These are phyloP conservation scores for Linnemannia exigua DNA, from an alignment of 192 early-diverging fungal species.

Conservation along the genomic window DNA sequence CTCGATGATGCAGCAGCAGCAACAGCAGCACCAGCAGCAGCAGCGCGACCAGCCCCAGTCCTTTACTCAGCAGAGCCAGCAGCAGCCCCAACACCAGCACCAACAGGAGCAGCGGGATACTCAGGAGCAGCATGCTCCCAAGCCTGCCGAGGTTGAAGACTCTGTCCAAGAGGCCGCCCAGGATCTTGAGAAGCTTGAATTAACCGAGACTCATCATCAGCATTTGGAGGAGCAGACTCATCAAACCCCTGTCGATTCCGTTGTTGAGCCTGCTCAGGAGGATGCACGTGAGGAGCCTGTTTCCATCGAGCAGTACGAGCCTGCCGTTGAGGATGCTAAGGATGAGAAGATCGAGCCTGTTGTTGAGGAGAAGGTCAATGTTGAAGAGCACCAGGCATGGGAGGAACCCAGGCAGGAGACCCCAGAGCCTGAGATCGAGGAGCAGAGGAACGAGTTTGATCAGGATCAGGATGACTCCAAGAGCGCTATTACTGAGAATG, in stretches of 20 bases:
- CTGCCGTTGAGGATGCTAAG: slow-evolving; percentile 66
- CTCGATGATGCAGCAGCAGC: slow-evolving; percentile 31
- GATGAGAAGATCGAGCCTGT: slow-evolving; percentile 28
- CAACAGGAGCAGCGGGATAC: slow-evolving; percentile 8
- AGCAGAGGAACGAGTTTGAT: neutral
- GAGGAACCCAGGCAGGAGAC: neutral
- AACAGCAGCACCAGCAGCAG: slow-evolving; percentile 27
- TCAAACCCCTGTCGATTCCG: slow-evolving; percentile 12
- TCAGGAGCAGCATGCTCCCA: slow-evolving; percentile 10
- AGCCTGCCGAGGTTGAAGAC: slow-evolving; percentile 6
- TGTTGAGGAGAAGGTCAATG: slow-evolving; percentile 25
- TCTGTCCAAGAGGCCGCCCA: slow-evolving; percentile 7
- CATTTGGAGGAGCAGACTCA: neutral
- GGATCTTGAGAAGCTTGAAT: slow-evolving; percentile 1
- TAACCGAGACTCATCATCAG: neutral
- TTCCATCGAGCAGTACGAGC: slow-evolving; percentile 48
- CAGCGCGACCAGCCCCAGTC: slow-evolving; percentile 13
- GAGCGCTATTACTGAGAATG: neutral
- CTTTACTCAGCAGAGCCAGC: slow-evolving; percentile 29
- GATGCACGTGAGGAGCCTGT: slow-evolving; percentile 54
- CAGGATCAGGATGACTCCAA: neutral
- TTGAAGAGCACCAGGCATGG: slow-evolving; percentile 25
- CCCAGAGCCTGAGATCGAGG: neutral
- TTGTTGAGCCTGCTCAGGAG: slow-evolving; percentile 25
- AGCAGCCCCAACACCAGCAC: slow-evolving; percentile 47